Evolutionary conservation across 1,284 basidiomycete species (phyloP), one percentile per base, ranked within the genome.

Genomic region (Cryptococcus sp.): DNA sequence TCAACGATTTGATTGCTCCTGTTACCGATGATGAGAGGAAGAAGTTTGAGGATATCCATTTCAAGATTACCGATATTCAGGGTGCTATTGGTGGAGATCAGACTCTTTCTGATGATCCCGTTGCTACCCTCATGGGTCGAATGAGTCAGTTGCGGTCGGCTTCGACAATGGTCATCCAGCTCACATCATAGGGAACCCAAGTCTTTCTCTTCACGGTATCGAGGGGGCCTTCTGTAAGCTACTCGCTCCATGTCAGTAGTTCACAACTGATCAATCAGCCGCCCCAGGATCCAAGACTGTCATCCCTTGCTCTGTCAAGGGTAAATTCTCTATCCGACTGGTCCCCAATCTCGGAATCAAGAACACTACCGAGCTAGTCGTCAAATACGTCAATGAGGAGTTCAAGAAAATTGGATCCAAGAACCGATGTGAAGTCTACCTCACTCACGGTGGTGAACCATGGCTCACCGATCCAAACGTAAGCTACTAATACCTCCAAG

Each of bases 131-230:
- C 34, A 74, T 74, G 73, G 70, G 71, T 45, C 59, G 71, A 56
- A 74, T 74, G 73, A 61, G 72, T 63, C 21, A 50, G 63, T 53
- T 16, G n/a, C 5, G 4, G 46, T 31, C 21, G 9, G 4, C 18
- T 16, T 39, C 7, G n/a, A 5, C 13, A 24, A 13, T n/a, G 10
- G 18, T 54, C 14, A 3, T 41, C 16, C 11, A 25, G 24, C 21
- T 49, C 1, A 44, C 58, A 11, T 32, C 25, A 40, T 41, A 67
- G 65, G 77, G 46, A 82, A 85, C 74, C 91, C 92, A 1, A 88
- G 85, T 56, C 81, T 98, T 54, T 94, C 91, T 3, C 77, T 98
- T 16, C 94, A 98, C 75, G 96, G 94, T 23, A 94, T 98, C 66
- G 91, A 98, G 75, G 94, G 96, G 51, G 96, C 93, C 4, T 98